Percentiles rank a stretch among this genome's conserved stretches.
Evolutionary conservation across 2,329 filamentous ascomycete species (phyloP).

Genomic region (Fusarium papillatum): DNA sequence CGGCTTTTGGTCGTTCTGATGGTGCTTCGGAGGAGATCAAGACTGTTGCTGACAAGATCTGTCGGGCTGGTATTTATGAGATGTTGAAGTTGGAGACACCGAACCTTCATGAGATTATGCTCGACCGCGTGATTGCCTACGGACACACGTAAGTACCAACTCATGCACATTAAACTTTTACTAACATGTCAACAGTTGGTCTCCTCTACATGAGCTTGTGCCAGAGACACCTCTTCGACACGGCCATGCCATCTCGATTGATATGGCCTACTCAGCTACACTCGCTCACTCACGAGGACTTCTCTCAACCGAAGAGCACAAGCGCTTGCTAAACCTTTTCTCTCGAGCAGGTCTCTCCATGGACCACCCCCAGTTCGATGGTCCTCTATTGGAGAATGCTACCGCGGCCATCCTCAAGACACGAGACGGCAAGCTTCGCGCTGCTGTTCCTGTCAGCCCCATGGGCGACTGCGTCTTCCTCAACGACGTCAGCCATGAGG

Average conservation of each 20-base stretch:
- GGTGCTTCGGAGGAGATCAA: conserved; percentile 67
- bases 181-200: conserved; percentile 65
- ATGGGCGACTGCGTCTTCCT: conserved; percentile 77
- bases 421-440: conserved; percentile 75
- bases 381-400: conserved; percentile 73
- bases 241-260: conserved; percentile 81
- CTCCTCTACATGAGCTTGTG: conserved; percentile 78
- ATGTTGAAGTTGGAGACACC: conserved; percentile 82
- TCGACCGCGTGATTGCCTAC: conserved; percentile 81
- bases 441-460: conserved; percentile 74
- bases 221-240: conserved; percentile 78
- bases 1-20: conserved; percentile 74
- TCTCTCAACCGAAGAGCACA: conserved; percentile 71
- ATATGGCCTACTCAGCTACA: conserved; percentile 82
- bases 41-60: conserved; percentile 75
- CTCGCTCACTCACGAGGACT: conserved; percentile 74
- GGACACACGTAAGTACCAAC: conserved; percentile 73
- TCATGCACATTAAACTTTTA: not conserved
- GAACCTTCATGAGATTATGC: conserved; percentile 79
- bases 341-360: conserved; percentile 79
- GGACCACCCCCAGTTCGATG: conserved; percentile 78
- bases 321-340: conserved; percentile 74
- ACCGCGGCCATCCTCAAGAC: conserved; percentile 80
- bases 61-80: conserved; percentile 77
- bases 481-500: conserved; percentile 74